phyloP scores from a whole-genome alignment of 495 filamentous ascomycete species.

The Aspergillus heteromorphus region DNA sequence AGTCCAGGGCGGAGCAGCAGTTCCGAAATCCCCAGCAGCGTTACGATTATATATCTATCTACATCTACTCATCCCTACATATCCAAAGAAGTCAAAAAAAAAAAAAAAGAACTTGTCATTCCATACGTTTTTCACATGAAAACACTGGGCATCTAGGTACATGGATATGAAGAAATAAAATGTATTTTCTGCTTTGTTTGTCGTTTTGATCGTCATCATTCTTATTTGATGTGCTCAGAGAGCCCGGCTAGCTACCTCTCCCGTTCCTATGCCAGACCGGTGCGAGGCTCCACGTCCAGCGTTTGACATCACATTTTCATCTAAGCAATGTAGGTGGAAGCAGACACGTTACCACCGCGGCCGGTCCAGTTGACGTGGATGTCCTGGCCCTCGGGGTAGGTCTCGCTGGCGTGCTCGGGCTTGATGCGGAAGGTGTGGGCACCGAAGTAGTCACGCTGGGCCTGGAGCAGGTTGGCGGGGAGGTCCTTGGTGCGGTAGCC shows the following conservation, averaged over 20 bases:
- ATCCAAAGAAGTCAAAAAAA: not conserved
- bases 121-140: not conserved
- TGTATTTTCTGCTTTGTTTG: not conserved
- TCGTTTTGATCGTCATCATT: conserved; percentile 13
- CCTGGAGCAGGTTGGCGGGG: conserved; percentile 95
- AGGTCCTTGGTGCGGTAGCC: conserved; percentile 93
- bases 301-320: conserved; percentile 17
- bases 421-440: conserved; percentile 98
- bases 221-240: conserved; percentile 16
- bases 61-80: not conserved
- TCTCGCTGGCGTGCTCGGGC: conserved; percentile 77
- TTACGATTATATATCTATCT: not conserved
- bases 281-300: conserved; percentile 26
- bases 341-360: conserved; percentile 90
- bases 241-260: conserved; percentile 6
- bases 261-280: conserved; percentile 8
- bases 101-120: not conserved
- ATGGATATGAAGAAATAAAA: not conserved
- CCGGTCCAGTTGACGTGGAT: conserved; percentile 99
- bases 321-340: conserved; percentile 97
- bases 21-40: not conserved
- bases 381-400: conserved; percentile 81
- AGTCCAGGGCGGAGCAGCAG: not conserved
- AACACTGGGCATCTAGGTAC: conserved; percentile 1
- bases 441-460: conserved; percentile 98